These are phyloP conservation scores for Eutrema heterophyllum DNA, from an alignment of 345 rosid genomes.

Conservation along the genomic window DNA sequence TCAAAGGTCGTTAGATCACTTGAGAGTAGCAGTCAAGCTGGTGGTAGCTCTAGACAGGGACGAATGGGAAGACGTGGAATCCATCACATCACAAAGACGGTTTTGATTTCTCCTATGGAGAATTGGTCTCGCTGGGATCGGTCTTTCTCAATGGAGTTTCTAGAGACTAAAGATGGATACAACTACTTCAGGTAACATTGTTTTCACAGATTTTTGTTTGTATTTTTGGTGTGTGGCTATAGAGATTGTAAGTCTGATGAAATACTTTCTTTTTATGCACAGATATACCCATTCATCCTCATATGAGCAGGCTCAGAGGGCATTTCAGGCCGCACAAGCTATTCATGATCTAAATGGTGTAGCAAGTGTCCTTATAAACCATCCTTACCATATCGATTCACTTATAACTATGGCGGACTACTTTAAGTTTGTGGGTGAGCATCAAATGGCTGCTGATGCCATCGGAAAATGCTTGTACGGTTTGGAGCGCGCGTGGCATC, in stretches of 20 bases:
- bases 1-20: conserved; percentile 78
- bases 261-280: background rate
- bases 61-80: conserved; percentile 72
- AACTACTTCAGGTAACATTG: conserved; percentile 67
- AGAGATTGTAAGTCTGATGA: background rate
- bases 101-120: conserved; percentile 66
- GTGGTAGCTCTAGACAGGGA: conserved; percentile 57
- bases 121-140: conserved; percentile 94
- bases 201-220: background rate
- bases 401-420: conserved; percentile 89
- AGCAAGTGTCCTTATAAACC: conserved; percentile 53
- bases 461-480: conserved; percentile 76
- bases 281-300: conserved; percentile 43
- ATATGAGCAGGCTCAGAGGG: conserved; percentile 65
- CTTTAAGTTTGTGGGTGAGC: conserved; percentile 76
- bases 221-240: background rate
- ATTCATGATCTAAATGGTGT: conserved; percentile 79
- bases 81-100: conserved; percentile 62
- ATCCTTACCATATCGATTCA: conserved; percentile 91
- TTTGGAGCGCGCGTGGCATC: conserved; percentile 88
- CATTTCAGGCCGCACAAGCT: conserved; percentile 82
- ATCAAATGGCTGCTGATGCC: conserved; percentile 83
- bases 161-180: conserved; percentile 60
- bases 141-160: conserved; percentile 79
- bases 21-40: conserved; percentile 55